Evolutionary conservation across 768 basidiomycete species (phyloP).

Genomic region (Kwoniella shandongensis): DNA sequence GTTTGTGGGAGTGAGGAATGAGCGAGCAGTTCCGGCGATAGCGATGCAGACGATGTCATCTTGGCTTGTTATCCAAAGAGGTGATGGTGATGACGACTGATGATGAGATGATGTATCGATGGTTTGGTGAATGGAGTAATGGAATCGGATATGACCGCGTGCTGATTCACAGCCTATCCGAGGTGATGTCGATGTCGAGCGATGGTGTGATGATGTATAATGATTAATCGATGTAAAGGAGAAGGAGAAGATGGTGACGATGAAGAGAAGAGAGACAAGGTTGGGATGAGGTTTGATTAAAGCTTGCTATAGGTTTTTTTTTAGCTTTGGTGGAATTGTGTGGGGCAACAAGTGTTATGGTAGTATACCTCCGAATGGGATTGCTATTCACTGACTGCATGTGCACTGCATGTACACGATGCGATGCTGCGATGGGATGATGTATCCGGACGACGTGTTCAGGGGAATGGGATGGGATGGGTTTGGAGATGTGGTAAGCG

Average conservation of each 20-base stretch:
- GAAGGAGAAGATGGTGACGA: background rate
- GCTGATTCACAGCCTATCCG: background rate
- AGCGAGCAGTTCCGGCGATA: constrained; percentile 23
- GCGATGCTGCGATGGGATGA: too few relatives aligned
- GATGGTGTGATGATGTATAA: background rate
- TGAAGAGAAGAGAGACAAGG: background rate
- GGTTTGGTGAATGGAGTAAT: too few relatives aligned
- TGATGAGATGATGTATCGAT: background rate
- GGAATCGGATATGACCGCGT: too few relatives aligned
- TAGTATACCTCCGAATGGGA: too few relatives aligned
- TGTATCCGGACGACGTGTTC: too few relatives aligned
- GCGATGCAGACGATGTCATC: constrained; percentile 5
- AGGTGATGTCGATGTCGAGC: background rate
- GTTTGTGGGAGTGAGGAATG: constrained; percentile 29
- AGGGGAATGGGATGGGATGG: background rate
- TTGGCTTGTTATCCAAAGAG: background rate
- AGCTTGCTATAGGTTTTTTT: too few relatives aligned
- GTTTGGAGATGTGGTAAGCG: background rate
- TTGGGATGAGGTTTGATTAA: too few relatives aligned
- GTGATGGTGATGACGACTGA: background rate
- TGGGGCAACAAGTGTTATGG: too few relatives aligned
- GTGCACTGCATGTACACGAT: background rate
- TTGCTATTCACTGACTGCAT: too few relatives aligned
- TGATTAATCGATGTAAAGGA: background rate
- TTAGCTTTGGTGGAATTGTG: too few relatives aligned